Evolutionary conservation across 192 early-diverging fungal species (phyloP), one percentile per base, ranked within the genome.

Genomic region (Dispira parvispora): DNA sequence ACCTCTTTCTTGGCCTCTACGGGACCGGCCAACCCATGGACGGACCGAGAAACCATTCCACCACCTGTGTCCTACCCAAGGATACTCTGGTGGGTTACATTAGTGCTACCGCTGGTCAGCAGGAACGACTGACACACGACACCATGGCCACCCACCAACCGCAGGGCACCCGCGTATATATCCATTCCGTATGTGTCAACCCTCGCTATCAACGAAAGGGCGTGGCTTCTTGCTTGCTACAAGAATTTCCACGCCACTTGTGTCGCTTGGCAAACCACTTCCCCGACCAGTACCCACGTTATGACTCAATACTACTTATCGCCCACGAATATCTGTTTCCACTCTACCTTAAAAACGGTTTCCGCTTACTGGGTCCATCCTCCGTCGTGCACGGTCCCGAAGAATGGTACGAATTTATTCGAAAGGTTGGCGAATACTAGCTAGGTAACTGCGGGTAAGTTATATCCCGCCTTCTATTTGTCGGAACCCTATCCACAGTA

Each of bases 141-240:
- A 9, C 58, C 58, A 61, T 61, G 58, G 8, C 23, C 11, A 11
- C 28, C 26, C 58, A 61, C 43, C 26, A 61, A 12, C 16, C 58
- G 2, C 26, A 18, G 12, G 58, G 38, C 28, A 43, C 42, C 43
- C 18, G 14, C 42, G 58, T 61, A 12, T 21, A 23, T 43, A 43
- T 61, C 58, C 58, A 61, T 38, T 61, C 58, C 43, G 58, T 61
- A 13, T 43, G 28, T 44, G 58, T 61, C 13, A 12, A 61, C 58
- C 58, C 58, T 11, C 43, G 25, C 8, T 43, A 43, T n/a, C 58
- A 25, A 38, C 42, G 58, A 21, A 14, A 6, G 43, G 58, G 58
- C 42, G 16, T 61, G 14, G 58, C 58, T 20, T 43, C 42, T 21
- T 16, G 20, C 4, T 38, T 61, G 42, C 58, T 61, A 32, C 16